Conservation (phyloP, 768 basidiomycete genomes). For the Kwoniella sp. region DNA sequence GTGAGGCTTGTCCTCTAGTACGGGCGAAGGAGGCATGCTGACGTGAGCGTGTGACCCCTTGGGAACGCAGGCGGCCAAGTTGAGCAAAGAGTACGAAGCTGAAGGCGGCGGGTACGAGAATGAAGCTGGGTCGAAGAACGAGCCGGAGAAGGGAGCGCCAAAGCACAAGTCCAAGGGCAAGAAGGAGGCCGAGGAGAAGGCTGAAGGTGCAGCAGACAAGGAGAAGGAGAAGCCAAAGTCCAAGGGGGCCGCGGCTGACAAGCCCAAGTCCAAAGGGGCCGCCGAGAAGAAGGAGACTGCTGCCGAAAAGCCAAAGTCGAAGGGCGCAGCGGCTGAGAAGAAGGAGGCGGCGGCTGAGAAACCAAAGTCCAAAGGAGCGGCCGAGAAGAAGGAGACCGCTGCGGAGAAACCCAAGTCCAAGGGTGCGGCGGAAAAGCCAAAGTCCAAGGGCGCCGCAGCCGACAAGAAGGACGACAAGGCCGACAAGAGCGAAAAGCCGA, state of each 20-base stretch:
- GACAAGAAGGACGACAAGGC: constrained; percentile 11
- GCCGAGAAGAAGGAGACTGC: constrained; percentile 14
- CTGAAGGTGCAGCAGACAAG: constrained; percentile 8
- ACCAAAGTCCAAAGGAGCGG: constrained; percentile 10
- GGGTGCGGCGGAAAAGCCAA: constrained; percentile 10
- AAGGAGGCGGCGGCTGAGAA: background rate
- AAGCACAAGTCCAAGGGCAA: constrained; percentile 38
- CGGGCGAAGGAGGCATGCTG: background rate
- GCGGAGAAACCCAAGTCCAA: constrained; percentile 11
- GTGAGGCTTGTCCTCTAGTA: constrained; percentile 17
- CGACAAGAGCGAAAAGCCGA: constrained; percentile 18
- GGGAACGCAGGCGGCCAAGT: constrained; percentile 29
- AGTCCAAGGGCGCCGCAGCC: background rate
- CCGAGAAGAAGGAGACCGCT: constrained; percentile 16
- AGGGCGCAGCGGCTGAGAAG: background rate
- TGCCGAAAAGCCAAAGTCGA: constrained; percentile 14
- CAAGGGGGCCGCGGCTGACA: constrained; percentile 12
- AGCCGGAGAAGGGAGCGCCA: constrained; percentile 44
- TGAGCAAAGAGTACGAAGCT: constrained; percentile 46
- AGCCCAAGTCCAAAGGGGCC: constrained; percentile 12
- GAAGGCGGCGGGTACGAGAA: constrained; percentile 46
- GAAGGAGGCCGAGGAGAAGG: constrained; percentile 23
- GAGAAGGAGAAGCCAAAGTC: constrained; percentile 2
- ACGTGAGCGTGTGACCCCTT: background rate
- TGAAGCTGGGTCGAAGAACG: constrained; percentile 47